A percentile compares a stretch with the other conserved stretches of the same genome.
Conservation (phyloP, 495 filamentous ascomycete genomes). For the Lasiosphaeris hirsuta region DNA sequence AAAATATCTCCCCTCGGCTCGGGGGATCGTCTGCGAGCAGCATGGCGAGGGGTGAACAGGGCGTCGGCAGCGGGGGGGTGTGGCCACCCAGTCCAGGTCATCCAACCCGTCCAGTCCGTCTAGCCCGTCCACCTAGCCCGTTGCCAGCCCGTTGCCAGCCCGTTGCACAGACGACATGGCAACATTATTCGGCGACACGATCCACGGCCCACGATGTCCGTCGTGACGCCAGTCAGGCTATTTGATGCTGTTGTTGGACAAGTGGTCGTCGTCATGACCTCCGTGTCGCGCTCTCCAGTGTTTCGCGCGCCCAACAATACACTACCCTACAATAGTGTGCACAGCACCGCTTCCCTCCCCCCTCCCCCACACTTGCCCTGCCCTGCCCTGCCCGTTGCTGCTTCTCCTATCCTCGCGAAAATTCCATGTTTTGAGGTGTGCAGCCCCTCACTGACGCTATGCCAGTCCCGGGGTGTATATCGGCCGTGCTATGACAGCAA, state of each 20-base stretch:
- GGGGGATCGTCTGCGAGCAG: slow-evolving; percentile 7
- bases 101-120: neutral
- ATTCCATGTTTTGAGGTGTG: slow-evolving; percentile 10
- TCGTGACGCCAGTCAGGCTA: slow-evolving; percentile 1
- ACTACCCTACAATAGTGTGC: neutral
- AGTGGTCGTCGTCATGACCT: slow-evolving; percentile 3
- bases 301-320: neutral
- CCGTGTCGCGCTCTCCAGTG: slow-evolving; percentile 6
- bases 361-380: neutral
- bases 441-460: slow-evolving; percentile 26
- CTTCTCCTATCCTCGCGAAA: neutral
- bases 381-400: neutral
- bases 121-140: neutral
- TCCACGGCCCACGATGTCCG: slow-evolving; percentile 6
- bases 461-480: slow-evolving; percentile 21
- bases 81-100: too few relatives aligned
- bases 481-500: slow-evolving; percentile 15
- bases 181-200: slow-evolving; percentile 10
- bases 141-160: neutral
- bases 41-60: slow-evolving; percentile 6
- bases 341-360: neutral
- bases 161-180: slow-evolving; percentile 8
- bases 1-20: slow-evolving; percentile 13
- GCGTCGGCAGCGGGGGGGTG: neutral
- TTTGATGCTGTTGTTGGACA: neutral